Base-by-base conservation (phyloP, 805 yeast species). In the Ogataea angusta region DNA sequence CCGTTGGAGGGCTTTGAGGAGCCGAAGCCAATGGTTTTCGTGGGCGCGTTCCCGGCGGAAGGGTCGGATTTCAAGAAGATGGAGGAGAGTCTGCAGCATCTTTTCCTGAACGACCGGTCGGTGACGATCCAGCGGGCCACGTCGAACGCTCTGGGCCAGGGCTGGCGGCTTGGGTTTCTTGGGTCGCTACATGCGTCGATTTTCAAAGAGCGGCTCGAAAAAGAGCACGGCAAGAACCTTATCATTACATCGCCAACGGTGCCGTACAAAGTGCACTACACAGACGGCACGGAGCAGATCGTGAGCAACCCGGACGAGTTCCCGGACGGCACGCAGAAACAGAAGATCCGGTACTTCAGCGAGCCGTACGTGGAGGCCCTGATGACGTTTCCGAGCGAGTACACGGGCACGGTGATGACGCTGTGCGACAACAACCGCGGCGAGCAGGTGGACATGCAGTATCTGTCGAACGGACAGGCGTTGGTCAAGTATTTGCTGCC, bases 1-100 rank as follows among this genome's bases (percentile, higher is more conserved):
- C 82, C 96, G 1, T 69, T 91, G 18, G 96, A 95, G 1, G 98
- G 98, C 1, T 93, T 91, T 61, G 97, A 90, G 63, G 96, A 88
- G 54, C 90, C 95, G 1, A 90, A 93, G 62, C 96, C 98, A 1
- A 93, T 93, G 98, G 98, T 91, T 7, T 93, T 91, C 60, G 95
- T 91, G 35, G 98, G 98, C 10, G 99, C 98, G 0, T 91, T 88
- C 53, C 98, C 99, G 0, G 93, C 96, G 0, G 96, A 91, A 55
- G 96, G 96, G 4, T 75, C 83, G 0, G 96, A 91, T 54, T 91
- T 91, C 61, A 85, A 85, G 46, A 82, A 76, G 19, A 72, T 91
- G 69, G 95, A 93, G 56, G 98, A 93, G 53, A 83, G 89, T 59
- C 79, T 91, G 63, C 86, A 83, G 53, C 89, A 88, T 55, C 69